Evolutionary conservation across 2,329 filamentous ascomycete species (phyloP), one percentile per base, ranked within the genome.

Genomic region (Aspergillus fischeri): DNA sequence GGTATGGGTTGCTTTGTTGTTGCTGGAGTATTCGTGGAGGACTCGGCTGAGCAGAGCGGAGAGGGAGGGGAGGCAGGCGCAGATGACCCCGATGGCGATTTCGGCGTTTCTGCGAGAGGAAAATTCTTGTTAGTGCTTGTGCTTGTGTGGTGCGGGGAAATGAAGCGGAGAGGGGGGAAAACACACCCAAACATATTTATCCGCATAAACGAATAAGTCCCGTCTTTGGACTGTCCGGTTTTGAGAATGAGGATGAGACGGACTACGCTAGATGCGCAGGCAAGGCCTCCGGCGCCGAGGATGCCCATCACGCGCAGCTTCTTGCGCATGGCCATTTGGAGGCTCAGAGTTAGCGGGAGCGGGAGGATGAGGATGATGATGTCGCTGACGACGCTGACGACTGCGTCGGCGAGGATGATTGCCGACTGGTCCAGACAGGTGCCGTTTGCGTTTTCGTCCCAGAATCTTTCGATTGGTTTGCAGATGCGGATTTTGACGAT

Each of bases 301-400:
- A 84, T 75, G 3, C 71, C 65, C 20, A 78, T 73, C 7, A 84
- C 71, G 4, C 78, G 73, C 38, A 77, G 60, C 27, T 76, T 77
- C 59, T 83, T 81, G 49, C 72, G 76, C 5, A 65, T 60, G 1
- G 79, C 75, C 25, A 84, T 70, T 58, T 80, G 74, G 4, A 82
- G 63, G 11, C 67, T 65, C 63, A 76, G 69, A 2, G 80, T 74
- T 7, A 77, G 76, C 11, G 75, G 74, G 20, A 84, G 75, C 2
- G 81, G 82, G 3, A 84, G 68, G 1, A 81, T 56, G 10, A 82
- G 78, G 24, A 82, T 74, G 9, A 79, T 71, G 51, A 86, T 77
- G 66, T 87, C 84, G 28, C 82, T 85, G 51, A 80, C 67, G 27
- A 84, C 83, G 67, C 86, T 86, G 63, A 85, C 78, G 38, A 83